Conservation (phyloP, 2,329 filamentous ascomycete genomes). For the Alternaria triticimaculans region DNA sequence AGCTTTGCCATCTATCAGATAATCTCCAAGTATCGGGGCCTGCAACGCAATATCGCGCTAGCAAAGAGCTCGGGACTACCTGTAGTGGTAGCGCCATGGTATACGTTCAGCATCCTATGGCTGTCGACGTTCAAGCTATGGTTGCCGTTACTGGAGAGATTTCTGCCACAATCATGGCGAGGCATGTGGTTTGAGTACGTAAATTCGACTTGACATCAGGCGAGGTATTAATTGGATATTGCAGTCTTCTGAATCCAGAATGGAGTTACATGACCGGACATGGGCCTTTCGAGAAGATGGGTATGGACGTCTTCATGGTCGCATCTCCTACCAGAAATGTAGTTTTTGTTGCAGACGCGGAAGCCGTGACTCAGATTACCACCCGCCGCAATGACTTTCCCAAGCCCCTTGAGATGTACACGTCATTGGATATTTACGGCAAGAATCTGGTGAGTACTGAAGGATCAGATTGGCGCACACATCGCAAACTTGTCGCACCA, state of each 20-base stretch:
- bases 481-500: slow-evolving; percentile 74
- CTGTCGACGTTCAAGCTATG: slow-evolving; percentile 62
- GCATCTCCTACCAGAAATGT: slow-evolving; percentile 64
- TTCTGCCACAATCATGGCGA: slow-evolving; percentile 62
- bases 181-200: slow-evolving; percentile 67
- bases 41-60: slow-evolving; percentile 50
- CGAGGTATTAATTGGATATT: slow-evolving; percentile 1
- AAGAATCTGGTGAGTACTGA: slow-evolving; percentile 75
- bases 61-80: slow-evolving; percentile 56
- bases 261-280: slow-evolving; percentile 66
- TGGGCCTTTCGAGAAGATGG: slow-evolving; percentile 64
- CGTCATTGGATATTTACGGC: slow-evolving; percentile 69
- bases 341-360: slow-evolving; percentile 67
- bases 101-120: slow-evolving; percentile 62
- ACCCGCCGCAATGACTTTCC: slow-evolving; percentile 73
- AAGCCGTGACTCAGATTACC: slow-evolving; percentile 70
- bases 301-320: slow-evolving; percentile 68
- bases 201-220: not conserved
- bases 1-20: slow-evolving; percentile 42
- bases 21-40: slow-evolving; percentile 44
- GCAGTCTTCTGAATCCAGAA: slow-evolving; percentile 64
- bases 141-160: slow-evolving; percentile 61
- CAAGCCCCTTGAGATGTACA: slow-evolving; percentile 68
- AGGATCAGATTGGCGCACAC: slow-evolving; percentile 72
- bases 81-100: slow-evolving; percentile 51